phyloP scores from a whole-genome alignment of 2,329 filamentous ascomycete genomes.

The Pezicula neosporulosa region DNA sequence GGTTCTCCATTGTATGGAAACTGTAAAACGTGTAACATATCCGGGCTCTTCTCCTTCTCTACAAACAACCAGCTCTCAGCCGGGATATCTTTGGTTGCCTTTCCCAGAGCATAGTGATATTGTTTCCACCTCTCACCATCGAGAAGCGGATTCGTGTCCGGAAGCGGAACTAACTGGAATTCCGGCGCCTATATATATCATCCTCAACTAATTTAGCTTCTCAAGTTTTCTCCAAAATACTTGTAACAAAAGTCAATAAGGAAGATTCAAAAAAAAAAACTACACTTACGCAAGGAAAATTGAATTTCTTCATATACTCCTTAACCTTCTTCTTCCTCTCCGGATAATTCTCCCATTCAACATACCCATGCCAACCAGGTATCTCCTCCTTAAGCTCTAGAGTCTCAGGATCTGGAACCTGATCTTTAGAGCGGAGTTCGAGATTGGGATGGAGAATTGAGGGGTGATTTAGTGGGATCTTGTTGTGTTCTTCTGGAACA shows the following conservation, averaged over 20 bases:
- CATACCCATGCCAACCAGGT: conserved; percentile 35
- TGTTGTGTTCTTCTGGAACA: background rate
- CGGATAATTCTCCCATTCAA: conserved; percentile 69
- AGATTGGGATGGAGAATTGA: conserved; percentile 2
- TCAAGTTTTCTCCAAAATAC: conserved; percentile 1
- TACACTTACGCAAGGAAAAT: conserved; percentile 36
- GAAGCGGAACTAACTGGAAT: conserved; percentile 52
- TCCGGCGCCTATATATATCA: conserved; percentile 48
- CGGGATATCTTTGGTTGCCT: conserved; percentile 42
- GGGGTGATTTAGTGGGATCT: background rate
- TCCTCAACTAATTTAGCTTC: background rate
- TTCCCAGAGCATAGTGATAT: conserved; percentile 52
- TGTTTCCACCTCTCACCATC: conserved; percentile 53
- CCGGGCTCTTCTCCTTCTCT: conserved; percentile 51
- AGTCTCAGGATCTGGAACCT: background rate
- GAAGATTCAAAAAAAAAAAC: conserved; percentile 17
- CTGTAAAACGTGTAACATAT: conserved; percentile 59
- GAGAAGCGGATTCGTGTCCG: conserved; percentile 54
- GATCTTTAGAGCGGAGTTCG: background rate
- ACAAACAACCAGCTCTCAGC: conserved; percentile 57
- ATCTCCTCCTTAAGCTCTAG: conserved; percentile 1
- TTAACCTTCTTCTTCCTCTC: conserved; percentile 61
- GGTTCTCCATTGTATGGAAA: conserved; percentile 65
- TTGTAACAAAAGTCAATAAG: conserved; percentile 9
- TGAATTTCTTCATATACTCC: conserved; percentile 48